Percentiles rank a stretch among this genome's conserved stretches.
Evolutionary conservation across 129 eudicot species (phyloP).

Genomic region (Centella asiatica): DNA sequence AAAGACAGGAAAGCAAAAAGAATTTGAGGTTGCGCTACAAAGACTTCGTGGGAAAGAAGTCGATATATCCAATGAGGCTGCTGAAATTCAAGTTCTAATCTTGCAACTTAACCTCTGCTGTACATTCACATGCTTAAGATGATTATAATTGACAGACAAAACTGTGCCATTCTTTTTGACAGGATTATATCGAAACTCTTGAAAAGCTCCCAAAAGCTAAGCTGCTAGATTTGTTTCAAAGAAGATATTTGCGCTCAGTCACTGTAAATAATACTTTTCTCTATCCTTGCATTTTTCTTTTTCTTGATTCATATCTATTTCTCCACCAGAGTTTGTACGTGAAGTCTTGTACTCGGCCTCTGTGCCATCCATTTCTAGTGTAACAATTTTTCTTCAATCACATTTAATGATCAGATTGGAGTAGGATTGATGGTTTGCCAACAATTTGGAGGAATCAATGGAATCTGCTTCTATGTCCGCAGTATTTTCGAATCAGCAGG

Average conservation of each 20-base stretch:
- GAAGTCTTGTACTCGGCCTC: background rate
- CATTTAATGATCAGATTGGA: constrained; percentile 34
- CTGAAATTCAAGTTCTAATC: constrained; percentile 42
- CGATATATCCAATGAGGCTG: constrained; percentile 45
- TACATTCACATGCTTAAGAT: background rate
- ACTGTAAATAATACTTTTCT: constrained; percentile 28
- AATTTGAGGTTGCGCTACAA: constrained; percentile 29
- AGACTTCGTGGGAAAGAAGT: constrained; percentile 49
- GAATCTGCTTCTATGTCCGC: constrained; percentile 52
- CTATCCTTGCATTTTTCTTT: background rate
- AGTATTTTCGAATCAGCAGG: constrained; percentile 59
- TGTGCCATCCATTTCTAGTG: background rate
- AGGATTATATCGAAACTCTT: constrained; percentile 48
- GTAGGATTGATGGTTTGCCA: constrained; percentile 65
- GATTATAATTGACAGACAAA: background rate
- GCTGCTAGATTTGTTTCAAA: constrained; percentile 42
- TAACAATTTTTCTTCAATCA: constrained; percentile 7
- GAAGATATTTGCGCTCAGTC: constrained; percentile 38
- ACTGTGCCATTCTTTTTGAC: constrained; percentile 6
- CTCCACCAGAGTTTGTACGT: background rate
- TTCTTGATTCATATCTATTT: background rate
- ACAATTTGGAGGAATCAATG: constrained; percentile 70
- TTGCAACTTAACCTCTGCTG: background rate
- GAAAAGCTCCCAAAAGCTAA: constrained; percentile 43
- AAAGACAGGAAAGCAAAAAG: constrained; percentile 44